These are phyloP conservation scores for Clavispora vitiphila DNA, from an alignment of 805 yeast species.

Conservation along the genomic window DNA sequence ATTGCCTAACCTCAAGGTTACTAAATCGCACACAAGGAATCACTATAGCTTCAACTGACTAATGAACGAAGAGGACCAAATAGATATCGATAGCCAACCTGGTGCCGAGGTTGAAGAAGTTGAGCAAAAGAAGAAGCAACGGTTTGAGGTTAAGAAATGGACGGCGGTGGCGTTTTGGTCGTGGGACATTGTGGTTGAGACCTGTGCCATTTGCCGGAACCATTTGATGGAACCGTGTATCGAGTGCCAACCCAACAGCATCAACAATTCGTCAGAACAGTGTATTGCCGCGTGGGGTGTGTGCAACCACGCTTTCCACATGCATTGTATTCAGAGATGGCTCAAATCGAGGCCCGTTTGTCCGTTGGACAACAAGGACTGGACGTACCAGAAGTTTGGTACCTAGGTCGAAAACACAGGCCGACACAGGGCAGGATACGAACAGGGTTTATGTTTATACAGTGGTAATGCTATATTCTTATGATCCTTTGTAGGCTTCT, in stretches of 20 bases:
- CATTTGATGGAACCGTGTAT: conserved; percentile 98
- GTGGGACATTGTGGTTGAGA: conserved; percentile 92
- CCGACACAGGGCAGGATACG: neutral
- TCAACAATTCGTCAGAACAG: conserved; percentile 51
- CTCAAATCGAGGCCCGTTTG: conserved; percentile 91
- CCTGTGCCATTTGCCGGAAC: conserved; percentile 97
- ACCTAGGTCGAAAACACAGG: conserved; percentile 27
- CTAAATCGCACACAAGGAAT: neutral
- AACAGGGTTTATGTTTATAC: conserved; percentile 1
- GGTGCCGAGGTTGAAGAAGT: conserved; percentile 17
- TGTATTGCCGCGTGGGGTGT: conserved; percentile 97
- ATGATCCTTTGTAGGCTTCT: neutral
- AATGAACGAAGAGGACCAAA: conserved; percentile 12
- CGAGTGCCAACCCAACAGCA: conserved; percentile 86
- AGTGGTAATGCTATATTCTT: neutral
- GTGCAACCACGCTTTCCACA: conserved; percentile 97
- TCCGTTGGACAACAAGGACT: conserved; percentile 91
- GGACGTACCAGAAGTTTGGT: conserved; percentile 72
- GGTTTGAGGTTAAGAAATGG: conserved; percentile 95
- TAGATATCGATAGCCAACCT: conserved; percentile 10
- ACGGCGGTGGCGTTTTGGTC: conserved; percentile 99
- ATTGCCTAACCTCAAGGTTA: conserved; percentile 1
- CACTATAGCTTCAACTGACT: neutral
- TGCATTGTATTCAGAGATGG: conserved; percentile 96
- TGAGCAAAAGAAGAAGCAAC: conserved; percentile 44